Base-by-base conservation (phyloP, 768 basidiomycete genomes). In the Boletus subparvulus region DNA sequence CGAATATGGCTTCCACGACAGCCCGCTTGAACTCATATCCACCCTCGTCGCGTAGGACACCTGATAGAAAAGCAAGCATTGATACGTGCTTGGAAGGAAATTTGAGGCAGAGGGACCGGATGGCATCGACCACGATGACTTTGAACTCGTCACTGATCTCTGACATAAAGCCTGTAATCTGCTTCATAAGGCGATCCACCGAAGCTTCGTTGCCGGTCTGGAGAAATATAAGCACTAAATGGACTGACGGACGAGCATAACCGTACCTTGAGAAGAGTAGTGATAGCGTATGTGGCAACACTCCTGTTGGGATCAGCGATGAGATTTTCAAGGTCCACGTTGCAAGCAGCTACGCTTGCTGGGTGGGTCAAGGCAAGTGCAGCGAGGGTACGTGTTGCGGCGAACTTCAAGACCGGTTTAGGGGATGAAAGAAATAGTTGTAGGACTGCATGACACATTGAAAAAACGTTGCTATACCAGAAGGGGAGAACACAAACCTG, bases 81-180 rank as follows among this genome's bases (percentile, higher is more conserved):
- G 94, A 90, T 2, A 85, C 89, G 67, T 99, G 94, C 77, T 99
- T 99, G 33, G 88, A 77, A 3, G 97, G 97, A 82, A 99, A 99
- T 74, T 99, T 99, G 77, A 99, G 87, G 75, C 95, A 98, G 32
- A 99, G 85, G 10, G 96, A 94, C 49, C 97, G 92, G 71, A 99
- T 94, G 55, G 97, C 97, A 59, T 98, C 94, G 54, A 99, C 97
- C 47, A 99, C 97, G 76, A 99, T 97, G 70, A 98, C 95, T 79
- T 98, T 98, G 84, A 99, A 99, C 75, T 99, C 97, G 74, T 99
- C 97, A 62, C 93, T 96, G 75, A 99, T 98, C 74, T 99, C 97
- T 55, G 88, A 83, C 95, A 99, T 97, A 80, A 99, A 99, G 40
- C 94, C 90, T 30, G 94, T 91, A 62, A 99, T 99, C 75, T 98